Conservation (phyloP, 441 rosid genomes). For the Viola pubescens region DNA sequence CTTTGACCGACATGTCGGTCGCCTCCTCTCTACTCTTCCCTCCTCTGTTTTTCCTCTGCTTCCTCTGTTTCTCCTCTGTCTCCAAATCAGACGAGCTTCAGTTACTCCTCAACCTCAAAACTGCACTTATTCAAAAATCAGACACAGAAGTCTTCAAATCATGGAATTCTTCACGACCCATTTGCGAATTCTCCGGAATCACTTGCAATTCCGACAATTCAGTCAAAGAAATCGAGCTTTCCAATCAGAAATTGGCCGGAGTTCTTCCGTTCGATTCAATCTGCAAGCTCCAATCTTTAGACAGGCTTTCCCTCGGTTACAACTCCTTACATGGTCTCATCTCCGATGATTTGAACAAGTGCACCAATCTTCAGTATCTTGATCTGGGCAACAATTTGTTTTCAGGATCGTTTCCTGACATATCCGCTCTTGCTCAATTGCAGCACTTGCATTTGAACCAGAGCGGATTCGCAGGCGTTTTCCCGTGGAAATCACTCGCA, state of each 20-base stretch:
- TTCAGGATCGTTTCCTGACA: conserved; percentile 38
- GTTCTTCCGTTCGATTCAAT: conserved; percentile 44
- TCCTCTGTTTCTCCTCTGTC: conserved; percentile 19
- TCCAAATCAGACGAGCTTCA: conserved; percentile 51
- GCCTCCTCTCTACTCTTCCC: conserved; percentile 22
- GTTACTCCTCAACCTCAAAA: conserved; percentile 37
- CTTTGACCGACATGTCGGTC: neutral
- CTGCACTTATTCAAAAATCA: conserved; percentile 27
- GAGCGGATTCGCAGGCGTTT: conserved; percentile 54
- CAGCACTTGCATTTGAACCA: conserved; percentile 46
- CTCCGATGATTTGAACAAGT: conserved; percentile 33
- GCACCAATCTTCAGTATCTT: conserved; percentile 52
- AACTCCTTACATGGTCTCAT: conserved; percentile 48
- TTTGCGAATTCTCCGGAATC: conserved; percentile 58
- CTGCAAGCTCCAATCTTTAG: conserved; percentile 51
- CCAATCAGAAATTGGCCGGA: conserved; percentile 37
- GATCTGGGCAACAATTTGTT: conserved; percentile 76
- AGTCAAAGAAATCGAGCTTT: conserved; percentile 68
- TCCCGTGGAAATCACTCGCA: conserved; percentile 62
- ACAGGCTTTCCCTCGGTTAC: conserved; percentile 60
- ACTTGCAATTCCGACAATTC: conserved; percentile 35
- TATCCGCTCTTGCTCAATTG: conserved; percentile 44
- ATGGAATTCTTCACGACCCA: conserved; percentile 33
- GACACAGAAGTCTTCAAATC: conserved; percentile 35
- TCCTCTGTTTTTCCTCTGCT: conserved; percentile 29